phyloP scores from a whole-genome alignment of 768 basidiomycete species.

The Tricholoma terreum region DNA sequence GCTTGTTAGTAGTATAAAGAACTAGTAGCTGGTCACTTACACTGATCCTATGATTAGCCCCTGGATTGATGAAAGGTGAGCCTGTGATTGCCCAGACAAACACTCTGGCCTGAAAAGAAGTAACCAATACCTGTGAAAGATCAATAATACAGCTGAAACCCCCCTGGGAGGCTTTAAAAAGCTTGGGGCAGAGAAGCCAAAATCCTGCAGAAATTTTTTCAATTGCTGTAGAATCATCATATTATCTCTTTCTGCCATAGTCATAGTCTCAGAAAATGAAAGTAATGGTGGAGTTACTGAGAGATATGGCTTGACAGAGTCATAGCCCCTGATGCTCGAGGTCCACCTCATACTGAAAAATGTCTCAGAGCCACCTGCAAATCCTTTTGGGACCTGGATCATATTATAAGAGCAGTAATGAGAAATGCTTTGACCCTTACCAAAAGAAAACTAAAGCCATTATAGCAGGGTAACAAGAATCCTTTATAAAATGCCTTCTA shows the following conservation, averaged over 20 bases:
- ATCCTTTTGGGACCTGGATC: not conserved
- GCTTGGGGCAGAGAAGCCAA: not conserved
- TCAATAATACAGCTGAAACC: not conserved
- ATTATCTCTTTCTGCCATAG: not conserved
- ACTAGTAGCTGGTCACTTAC: not conserved
- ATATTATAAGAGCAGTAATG: not conserved
- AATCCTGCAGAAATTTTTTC: not conserved
- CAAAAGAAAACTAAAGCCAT: slow-evolving; percentile 2
- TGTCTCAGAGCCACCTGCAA: slow-evolving; percentile 6
- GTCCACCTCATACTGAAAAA: slow-evolving; percentile 7
- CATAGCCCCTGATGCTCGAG: slow-evolving; percentile 1
- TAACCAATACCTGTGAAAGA: not conserved
- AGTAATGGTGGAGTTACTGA: not conserved
- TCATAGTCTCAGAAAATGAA: not conserved
- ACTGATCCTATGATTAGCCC: not conserved
- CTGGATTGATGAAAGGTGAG: not conserved
- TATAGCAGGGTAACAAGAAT: not conserved
- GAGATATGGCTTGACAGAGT: not conserved
- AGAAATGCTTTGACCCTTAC: not conserved
- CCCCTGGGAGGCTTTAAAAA: not conserved
- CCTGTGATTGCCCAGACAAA: slow-evolving; percentile 6
- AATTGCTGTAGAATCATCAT: not conserved
- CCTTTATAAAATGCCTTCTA: not conserved
- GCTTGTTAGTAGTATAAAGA: too few relatives aligned
- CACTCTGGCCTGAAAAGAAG: not conserved